Evolutionary conservation across 257 asterid genomes (phyloP), one percentile per base, ranked within the genome.

Genomic region (Nicotiana sylvestris): DNA sequence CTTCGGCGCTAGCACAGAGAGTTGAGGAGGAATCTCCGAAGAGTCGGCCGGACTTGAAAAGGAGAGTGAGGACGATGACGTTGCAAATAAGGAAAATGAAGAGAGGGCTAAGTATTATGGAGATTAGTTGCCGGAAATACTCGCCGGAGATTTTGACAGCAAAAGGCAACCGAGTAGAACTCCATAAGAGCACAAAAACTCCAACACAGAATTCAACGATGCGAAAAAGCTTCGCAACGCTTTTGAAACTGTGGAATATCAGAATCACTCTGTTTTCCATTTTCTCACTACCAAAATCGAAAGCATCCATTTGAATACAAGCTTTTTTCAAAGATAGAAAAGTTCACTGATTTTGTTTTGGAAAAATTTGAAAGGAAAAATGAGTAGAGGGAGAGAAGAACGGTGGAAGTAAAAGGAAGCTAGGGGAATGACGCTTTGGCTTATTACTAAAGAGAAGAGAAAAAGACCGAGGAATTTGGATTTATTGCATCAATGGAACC

Each of bases 81-180:
- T 93, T 95, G 62, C 92, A 62, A 60, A 95, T 65, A 27, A 93
- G 66, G 90, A 95, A 93, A 65, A 90, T 69, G 87, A 90, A 95
- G 86, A 89, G 86, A 32, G 91, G 98, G 84, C 90, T 89, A 55
- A 86, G 29, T 83, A 90, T 85, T 76, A 90, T 3, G 80, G 67
- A 30, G 0, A 86, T 39, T 72, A 91, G 82, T 32, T 51, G 88
- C 72, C 94, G 93, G 87, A 90, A 84, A 82, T 85, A 92, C 76
- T 90, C 93, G 72, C 88, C 90, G 89, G 93, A 89, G 85, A 87
- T 43, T 82, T 82, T 89, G 67, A 90, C 88, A 84, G 88, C 94
- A 81, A 84, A 79, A 5, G 96, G 98, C 18, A 95, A 84, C 43
- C 90, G 90, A 33, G 81, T 25, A 12, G 86, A 87, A 0, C 90